phyloP scores from a whole-genome alignment of 2,329 filamentous ascomycete genomes.

The Immersiporthe knoxdaviesiana region DNA sequence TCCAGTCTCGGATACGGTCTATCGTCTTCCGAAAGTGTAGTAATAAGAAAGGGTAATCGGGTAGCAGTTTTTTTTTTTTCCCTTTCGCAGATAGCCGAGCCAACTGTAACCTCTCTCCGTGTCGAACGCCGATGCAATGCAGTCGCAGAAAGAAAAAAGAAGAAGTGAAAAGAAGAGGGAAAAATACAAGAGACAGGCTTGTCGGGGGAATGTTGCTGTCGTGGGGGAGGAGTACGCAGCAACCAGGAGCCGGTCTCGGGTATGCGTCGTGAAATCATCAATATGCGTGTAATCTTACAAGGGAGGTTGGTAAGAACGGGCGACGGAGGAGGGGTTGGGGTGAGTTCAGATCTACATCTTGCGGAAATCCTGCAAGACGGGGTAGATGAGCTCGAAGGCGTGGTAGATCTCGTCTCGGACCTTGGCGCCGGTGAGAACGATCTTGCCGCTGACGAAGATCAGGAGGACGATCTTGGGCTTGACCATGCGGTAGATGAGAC shows the following conservation, averaged over 20 bases:
- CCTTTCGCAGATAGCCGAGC: conserved; percentile 33
- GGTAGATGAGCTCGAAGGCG: conserved; percentile 96
- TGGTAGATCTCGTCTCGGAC: conserved; percentile 98
- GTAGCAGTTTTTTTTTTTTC: conserved; percentile 36
- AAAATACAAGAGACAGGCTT: conserved; percentile 34
- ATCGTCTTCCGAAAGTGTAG: conserved; percentile 29
- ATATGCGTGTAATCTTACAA: conserved; percentile 35
- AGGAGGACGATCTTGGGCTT: conserved; percentile 98
- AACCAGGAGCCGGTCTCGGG: conserved; percentile 26
- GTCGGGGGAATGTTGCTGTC: conserved; percentile 21
- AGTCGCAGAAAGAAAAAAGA: conserved; percentile 24
- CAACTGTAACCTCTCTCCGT: conserved; percentile 29
- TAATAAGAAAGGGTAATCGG: conserved; percentile 21
- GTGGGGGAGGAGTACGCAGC: conserved; percentile 12
- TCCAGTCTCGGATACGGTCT: conserved; percentile 34
- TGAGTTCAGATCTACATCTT: conserved; percentile 55
- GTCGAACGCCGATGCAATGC: conserved; percentile 53
- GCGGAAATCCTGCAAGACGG: conserved; percentile 78
- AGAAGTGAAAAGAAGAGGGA: conserved; percentile 26
- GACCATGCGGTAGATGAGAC: conserved; percentile 99
- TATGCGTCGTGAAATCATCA: conserved; percentile 52
- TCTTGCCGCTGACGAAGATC: conserved; percentile 98
- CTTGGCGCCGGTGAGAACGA: conserved; percentile 95
- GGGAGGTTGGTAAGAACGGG: conserved; percentile 16
- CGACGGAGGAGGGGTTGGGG: not conserved